Evolutionary conservation across 139 green algal genomes (phyloP), one percentile per base, ranked within the genome.

Genomic region (Yamagishiella unicocca): DNA sequence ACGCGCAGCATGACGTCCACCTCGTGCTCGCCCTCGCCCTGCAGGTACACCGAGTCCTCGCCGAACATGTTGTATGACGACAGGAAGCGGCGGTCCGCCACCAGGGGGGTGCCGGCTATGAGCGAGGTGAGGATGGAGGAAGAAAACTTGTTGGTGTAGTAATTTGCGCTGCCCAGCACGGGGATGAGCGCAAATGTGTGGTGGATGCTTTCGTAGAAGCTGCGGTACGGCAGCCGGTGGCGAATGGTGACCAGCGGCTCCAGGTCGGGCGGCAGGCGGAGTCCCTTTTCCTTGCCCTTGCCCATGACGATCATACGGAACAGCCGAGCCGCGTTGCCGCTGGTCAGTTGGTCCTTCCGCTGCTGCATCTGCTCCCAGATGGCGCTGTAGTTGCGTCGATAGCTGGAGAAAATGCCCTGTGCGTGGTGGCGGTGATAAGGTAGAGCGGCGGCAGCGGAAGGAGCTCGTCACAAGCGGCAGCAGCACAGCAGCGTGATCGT

Each of bases 111-210:
- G 4, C 89, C 91, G 4, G 91, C 87, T 29, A 77, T 91, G 0
- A 94, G 82, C 25, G 68, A 88, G 4, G 89, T 78, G 55, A 93
- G 79, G 42, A 94, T 78, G 12, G 91, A 91, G 64, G 84, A 91
- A 22, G 80, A 86, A 38, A 93, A 92, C 84, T 91, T 91, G 67
- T 67, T 31, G 76, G 66, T 82, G 83, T 83, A 68, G 85, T 89
- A 85, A 0, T 29, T 62, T 25, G 8, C 0, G 22, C 29, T 72
- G 35, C 74, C 85, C 24, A 92, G 75, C 27, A 66, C 68, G 4
- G 89, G 89, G 25, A 92, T 54, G 38, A 92, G 81, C 14, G 89
- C 89, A 43, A 90, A 62, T 29, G 70, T 89, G 40, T 89, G 84
- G 31, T 70, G 68, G 4, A 92, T 92, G 50, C 77, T 33, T 27